These are phyloP conservation scores for Sphagnum magellanicum DNA, from an alignment of 228 moss, liverwort and hornwort genomes.

Conservation along the genomic window DNA sequence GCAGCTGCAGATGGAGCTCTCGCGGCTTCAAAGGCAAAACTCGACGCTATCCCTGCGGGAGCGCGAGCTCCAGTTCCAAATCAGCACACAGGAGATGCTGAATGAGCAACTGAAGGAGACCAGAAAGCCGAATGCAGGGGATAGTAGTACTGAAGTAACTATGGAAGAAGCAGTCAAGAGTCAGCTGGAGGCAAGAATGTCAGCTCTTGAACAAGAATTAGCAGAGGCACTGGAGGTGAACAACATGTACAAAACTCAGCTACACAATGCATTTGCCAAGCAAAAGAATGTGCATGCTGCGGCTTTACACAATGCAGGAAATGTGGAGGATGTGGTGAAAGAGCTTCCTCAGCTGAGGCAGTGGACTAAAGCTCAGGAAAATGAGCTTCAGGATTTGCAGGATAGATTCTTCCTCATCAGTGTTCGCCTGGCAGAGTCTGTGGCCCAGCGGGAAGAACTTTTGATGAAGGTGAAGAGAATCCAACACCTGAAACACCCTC, in stretches of 20 bases:
- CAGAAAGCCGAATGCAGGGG: neutral
- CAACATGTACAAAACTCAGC: slow-evolving; percentile 58
- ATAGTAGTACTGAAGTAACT: neutral
- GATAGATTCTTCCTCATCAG: slow-evolving; percentile 50
- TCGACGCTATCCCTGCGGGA: slow-evolving; percentile 48
- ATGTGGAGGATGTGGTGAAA: slow-evolving; percentile 34
- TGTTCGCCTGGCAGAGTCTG: slow-evolving; percentile 48
- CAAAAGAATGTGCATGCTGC: slow-evolving; percentile 48
- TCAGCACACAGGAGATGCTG: slow-evolving; percentile 39
- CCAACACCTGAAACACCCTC: slow-evolving; percentile 9
- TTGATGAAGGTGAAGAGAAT: slow-evolving; percentile 50
- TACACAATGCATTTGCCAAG: slow-evolving; percentile 35
- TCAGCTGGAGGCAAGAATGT: slow-evolving; percentile 31
- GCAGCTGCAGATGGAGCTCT: slow-evolving; percentile 51
- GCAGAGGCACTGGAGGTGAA: slow-evolving; percentile 55
- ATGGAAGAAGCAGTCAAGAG: slow-evolving; percentile 9
- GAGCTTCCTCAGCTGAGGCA: slow-evolving; percentile 50
- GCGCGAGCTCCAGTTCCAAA: slow-evolving; percentile 50
- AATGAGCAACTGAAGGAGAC: slow-evolving; percentile 36
- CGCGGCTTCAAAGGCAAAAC: slow-evolving; percentile 53
- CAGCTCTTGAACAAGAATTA: slow-evolving; percentile 41
- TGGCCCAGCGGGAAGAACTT: slow-evolving; percentile 52
- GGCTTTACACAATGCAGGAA: slow-evolving; percentile 33
- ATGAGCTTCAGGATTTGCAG: slow-evolving; percentile 36
- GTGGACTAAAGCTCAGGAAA: slow-evolving; percentile 38